Percentiles rank a stretch among this genome's conserved stretches.
phyloP scores from a whole-genome alignment of 225 moss, liverwort and hornwort species.

The Anthoceros angustus region DNA sequence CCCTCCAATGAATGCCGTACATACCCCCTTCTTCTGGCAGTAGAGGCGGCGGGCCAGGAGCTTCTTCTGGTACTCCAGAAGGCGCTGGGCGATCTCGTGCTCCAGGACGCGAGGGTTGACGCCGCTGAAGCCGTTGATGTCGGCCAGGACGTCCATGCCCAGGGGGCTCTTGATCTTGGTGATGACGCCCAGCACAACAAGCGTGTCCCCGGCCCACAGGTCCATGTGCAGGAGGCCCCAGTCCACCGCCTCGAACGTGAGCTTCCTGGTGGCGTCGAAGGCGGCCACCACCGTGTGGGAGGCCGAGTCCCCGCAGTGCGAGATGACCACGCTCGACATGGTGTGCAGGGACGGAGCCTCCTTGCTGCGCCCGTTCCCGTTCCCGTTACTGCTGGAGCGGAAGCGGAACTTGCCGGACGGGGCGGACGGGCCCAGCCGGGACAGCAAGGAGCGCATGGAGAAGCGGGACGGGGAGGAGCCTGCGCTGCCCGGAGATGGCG shows the following conservation, averaged over 20 bases:
- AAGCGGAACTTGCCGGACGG: background rate
- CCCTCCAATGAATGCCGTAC: background rate
- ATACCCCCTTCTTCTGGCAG: slow-evolving; percentile 4
- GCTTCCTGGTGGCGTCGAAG: slow-evolving; percentile 1
- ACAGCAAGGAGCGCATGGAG: background rate
- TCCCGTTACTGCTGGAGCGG: background rate
- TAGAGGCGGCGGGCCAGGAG: background rate
- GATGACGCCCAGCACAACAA: slow-evolving; percentile 2
- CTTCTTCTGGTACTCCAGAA: background rate
- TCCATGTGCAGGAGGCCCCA: slow-evolving; percentile 4
- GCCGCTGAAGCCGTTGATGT: slow-evolving; percentile 3
- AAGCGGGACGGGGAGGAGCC: background rate
- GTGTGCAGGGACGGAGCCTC: background rate
- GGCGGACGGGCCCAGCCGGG: background rate
- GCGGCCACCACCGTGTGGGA: slow-evolving; percentile 5
- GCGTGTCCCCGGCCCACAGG: background rate
- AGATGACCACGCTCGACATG: background rate
- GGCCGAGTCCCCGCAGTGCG: background rate
- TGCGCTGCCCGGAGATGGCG: background rate
- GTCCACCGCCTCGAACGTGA: slow-evolving; percentile 4
- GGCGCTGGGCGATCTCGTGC: background rate
- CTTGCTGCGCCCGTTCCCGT: background rate
- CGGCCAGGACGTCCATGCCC: background rate
- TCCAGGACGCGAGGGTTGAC: background rate
- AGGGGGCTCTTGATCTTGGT: background rate